Evolutionary conservation across 495 filamentous ascomycete genomes (phyloP).

Genomic region (Tricharina praecox): DNA sequence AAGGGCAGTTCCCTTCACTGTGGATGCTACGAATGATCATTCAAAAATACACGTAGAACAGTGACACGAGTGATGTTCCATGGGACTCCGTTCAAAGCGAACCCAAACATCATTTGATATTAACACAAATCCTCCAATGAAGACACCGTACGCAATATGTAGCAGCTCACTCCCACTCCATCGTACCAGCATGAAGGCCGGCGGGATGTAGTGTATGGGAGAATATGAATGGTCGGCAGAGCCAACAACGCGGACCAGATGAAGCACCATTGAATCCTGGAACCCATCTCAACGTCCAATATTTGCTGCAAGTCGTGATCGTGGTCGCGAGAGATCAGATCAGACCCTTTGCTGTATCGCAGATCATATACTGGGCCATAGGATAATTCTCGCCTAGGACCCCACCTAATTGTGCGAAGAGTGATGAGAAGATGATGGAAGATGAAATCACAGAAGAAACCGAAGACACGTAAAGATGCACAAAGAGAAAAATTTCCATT

Average conservation of each 20-base stretch:
- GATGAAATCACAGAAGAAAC: constrained; percentile 5
- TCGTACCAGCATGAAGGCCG: constrained; percentile 1
- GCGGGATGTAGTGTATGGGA: background rate
- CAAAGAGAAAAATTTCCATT: background rate
- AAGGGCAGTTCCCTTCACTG: background rate
- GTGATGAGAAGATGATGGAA: background rate
- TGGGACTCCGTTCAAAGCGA: background rate
- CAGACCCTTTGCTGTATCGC: constrained; percentile 18
- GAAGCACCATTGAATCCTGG: too few species aligned
- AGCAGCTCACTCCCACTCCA: background rate
- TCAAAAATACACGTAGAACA: background rate
- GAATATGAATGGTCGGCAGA: background rate
- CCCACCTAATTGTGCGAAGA: constrained; percentile 21
- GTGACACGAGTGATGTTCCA: background rate
- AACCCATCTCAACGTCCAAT: background rate
- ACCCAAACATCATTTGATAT: background rate
- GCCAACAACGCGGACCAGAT: background rate
- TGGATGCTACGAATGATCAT: background rate
- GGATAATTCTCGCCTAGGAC: constrained; percentile 28
- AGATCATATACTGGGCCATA: constrained; percentile 28
- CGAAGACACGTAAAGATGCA: background rate
- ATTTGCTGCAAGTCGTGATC: background rate
- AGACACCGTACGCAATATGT: background rate
- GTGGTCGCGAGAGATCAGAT: background rate
- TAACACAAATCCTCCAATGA: too few species aligned